Evolutionary conservation across 2,329 filamentous ascomycete species (phyloP), one percentile per base, ranked within the genome.

Genomic region (Lomentospora prolificans): DNA sequence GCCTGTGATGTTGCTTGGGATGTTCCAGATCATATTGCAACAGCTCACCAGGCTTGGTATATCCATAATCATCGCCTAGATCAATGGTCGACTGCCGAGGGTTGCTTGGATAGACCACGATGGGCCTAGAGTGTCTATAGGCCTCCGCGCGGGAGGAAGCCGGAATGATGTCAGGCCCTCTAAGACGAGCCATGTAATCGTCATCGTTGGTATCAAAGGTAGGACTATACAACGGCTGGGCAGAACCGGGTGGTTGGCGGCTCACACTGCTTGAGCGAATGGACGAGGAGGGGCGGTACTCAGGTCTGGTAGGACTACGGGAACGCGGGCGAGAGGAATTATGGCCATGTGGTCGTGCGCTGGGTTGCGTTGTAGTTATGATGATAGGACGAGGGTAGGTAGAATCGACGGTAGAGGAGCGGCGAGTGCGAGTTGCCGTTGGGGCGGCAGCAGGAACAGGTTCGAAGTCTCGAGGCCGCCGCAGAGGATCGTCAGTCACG

Each of bases 11-110:
- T 3, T 72, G 70, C 27, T 69, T 70, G 28, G 74, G 69, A 57
- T 82, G 74, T 57, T 81, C 78, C 27, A 85, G 67, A 63, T 85
- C 82, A 61, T 85, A 85, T 53, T 77, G 73, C 33, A 78, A 81
- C 53, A 86, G 65, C 55, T 85, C 81, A 59, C 79, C 76, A 12
- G 81, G 80, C 57, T 81, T 84, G 7, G 82, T 85, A 62, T 85
- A 85, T 61, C 82, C 79, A 61, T 80, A 85, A 50, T 82, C 77
- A 28, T 80, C 77, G 10, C 77, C 79, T 48, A 77, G 69, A 7
- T 72, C 67, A 57, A 70, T 67, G 12, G 69, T 69, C 58, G 70
- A 68, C 57, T 75, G 75, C 50, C 73, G 73, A 1, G 72, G 66
- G 8, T 70, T 50, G 58, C 67, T 73, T 39, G 71, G 67, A 59